These are phyloP conservation scores for Pezicula radicicola DNA, from an alignment of 2,329 filamentous ascomycete species.

Conservation along the genomic window DNA sequence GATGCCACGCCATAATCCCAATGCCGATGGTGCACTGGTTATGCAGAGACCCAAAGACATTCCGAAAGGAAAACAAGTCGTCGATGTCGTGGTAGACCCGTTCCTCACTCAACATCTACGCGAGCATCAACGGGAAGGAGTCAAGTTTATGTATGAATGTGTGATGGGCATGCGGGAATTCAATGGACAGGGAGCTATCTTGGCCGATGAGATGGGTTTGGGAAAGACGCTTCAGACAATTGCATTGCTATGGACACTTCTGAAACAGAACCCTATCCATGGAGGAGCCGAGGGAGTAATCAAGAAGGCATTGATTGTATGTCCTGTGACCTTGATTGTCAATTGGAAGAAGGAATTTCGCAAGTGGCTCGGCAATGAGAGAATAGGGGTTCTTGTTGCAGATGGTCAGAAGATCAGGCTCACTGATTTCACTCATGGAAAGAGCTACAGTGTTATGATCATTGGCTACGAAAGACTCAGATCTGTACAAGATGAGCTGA, in stretches of 20 bases:
- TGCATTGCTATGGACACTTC: conserved; percentile 65
- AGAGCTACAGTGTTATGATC: conserved; percentile 68
- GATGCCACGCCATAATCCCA: conserved; percentile 63
- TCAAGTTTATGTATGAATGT: conserved; percentile 71
- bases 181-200: conserved; percentile 65
- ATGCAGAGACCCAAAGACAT: conserved; percentile 59
- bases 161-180: conserved; percentile 69
- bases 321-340: conserved; percentile 67
- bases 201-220: conserved; percentile 75
- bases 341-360: conserved; percentile 73
- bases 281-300: conserved; percentile 53
- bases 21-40: conserved; percentile 55
- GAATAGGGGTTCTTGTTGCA: conserved; percentile 65
- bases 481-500: conserved; percentile 61
- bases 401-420: conserved; percentile 58
- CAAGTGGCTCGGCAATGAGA: conserved; percentile 71
- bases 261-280: conserved; percentile 68
- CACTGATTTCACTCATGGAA: conserved; percentile 67
- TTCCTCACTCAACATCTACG: conserved; percentile 59
- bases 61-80: conserved; percentile 60
- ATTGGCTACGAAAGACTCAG: conserved; percentile 71
- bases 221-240: conserved; percentile 75
- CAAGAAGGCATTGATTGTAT: conserved; percentile 70
- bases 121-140: conserved; percentile 66
- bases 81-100: conserved; percentile 72